Conservation (phyloP, 345 rosid species). For the Boechera divaricarpa region DNA sequence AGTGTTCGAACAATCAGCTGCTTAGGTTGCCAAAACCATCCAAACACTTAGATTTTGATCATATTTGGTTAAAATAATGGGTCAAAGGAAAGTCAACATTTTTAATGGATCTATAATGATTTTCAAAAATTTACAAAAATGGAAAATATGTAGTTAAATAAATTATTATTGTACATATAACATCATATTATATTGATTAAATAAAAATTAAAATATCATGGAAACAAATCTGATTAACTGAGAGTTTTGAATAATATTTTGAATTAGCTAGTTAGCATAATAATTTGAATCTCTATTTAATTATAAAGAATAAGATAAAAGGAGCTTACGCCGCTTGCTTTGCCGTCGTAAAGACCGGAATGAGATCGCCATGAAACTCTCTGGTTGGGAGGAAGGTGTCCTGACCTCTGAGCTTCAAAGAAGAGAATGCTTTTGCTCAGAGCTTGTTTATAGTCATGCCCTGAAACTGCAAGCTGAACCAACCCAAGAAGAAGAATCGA, state of each 20-base stretch:
- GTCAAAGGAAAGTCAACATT: constrained; percentile 27
- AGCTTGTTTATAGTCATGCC: constrained; percentile 91
- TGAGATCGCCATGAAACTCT: constrained; percentile 88
- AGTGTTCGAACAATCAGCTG: background rate
- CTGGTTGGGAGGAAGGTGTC: constrained; percentile 80
- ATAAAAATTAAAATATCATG: background rate
- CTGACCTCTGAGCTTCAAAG: constrained; percentile 98
- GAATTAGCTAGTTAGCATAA: background rate
- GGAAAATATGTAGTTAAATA: background rate
- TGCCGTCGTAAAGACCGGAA: constrained; percentile 90
- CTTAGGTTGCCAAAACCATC: constrained; percentile 16
- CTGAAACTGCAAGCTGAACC: constrained; percentile 61
- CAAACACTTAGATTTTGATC: constrained; percentile 12
- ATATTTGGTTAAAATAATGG: background rate
- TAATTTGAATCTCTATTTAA: background rate
- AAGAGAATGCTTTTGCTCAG: constrained; percentile 86
- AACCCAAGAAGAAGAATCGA: constrained; percentile 53
- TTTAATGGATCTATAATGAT: background rate
- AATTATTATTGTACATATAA: background rate
- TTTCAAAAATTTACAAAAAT: background rate
- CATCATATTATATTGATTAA: background rate
- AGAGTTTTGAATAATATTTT: background rate
- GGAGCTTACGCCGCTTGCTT: constrained; percentile 82
- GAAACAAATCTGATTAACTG: background rate
- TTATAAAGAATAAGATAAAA: too few species aligned